Base-by-base conservation (phyloP, 306 rosid species). In the Carpinus viminea region DNA sequence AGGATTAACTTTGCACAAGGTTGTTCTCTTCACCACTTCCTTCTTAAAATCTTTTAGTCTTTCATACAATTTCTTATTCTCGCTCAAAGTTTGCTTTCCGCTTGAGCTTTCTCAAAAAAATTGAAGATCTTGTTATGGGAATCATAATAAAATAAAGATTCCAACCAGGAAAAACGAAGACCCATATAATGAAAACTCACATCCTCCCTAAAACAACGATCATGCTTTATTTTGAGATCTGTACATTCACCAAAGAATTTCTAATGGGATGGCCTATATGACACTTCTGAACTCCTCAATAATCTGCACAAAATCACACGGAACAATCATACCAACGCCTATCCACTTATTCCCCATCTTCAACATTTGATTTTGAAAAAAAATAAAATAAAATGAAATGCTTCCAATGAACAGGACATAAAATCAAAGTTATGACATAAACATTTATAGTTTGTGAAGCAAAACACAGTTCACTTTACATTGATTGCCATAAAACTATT, bases 181-280 rank as follows among this genome's bases (percentile, higher is more conserved):
- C 10, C 61, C 28, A 43, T 70, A 34, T 12, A 74, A 74, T 53
- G 45, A 36, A 72, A 61, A 64, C 92, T 88, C 79, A 94, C 98
- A 82, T 94, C 98, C 83, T 88, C n/a, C n/a, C n/a, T n/a, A n/a
- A n/a, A n/a, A n/a, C n/a, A n/a, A n/a, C n/a, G n/a, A n/a, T n/a
- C n/a, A 76, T 91, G 88, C 91, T 92, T 91, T 74, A 94, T 87
- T 81, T 94, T 94, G 75, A 94, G 86, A 86, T 92, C 87, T 55
- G 98, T 94, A 83, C 98, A 94, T 85, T 92, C 86, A 70, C 97
- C 98, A 31, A 89, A 88, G 82, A 94, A 92, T 81, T 94, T 94
- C 59, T 88, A 81, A 83, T 1, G 36, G 97, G 98, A 82, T 94
- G 97, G 64, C 91, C 97, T 2, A 77, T 13, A 83, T 94, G 98